Percentiles rank a stretch among this genome's conserved stretches.
These are phyloP conservation scores for Cladosporium sp. DNA, from an alignment of 2,329 filamentous ascomycete genomes.

Conservation along the genomic window DNA sequence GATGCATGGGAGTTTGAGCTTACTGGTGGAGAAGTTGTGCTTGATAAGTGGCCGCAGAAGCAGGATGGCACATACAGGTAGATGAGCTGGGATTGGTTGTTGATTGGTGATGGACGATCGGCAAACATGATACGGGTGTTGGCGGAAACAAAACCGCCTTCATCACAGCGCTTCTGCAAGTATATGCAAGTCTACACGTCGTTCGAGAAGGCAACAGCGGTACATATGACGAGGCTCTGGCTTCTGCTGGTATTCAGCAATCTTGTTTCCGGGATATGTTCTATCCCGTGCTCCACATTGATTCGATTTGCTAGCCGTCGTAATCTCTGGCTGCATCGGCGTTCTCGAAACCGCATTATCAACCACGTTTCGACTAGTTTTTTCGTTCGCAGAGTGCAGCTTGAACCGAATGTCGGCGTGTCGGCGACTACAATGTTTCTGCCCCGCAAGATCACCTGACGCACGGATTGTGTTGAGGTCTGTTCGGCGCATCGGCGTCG, in stretches of 20 bases:
- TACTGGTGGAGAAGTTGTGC: slow-evolving; percentile 2
- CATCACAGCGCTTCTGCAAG: too few species aligned
- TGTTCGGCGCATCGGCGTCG: background rate
- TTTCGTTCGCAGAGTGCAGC: background rate
- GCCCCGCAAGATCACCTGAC: background rate
- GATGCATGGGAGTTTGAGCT: slow-evolving; percentile 5
- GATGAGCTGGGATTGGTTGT: background rate
- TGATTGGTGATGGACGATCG: too few species aligned
- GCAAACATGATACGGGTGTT: too few species aligned
- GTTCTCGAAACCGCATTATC: background rate
- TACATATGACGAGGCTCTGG: too few species aligned
- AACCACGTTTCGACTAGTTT: background rate
- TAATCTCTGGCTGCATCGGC: background rate
- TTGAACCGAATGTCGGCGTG: background rate
- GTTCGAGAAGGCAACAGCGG: too few species aligned
- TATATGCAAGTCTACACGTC: too few species aligned
- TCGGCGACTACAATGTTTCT: background rate
- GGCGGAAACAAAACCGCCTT: too few species aligned
- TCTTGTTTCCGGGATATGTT: background rate
- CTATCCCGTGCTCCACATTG: background rate
- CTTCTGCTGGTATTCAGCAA: background rate
- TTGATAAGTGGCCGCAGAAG: slow-evolving; percentile 7
- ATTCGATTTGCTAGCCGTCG: background rate
- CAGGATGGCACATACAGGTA: slow-evolving; percentile 3
- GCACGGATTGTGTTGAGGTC: background rate